A percentile compares a stretch with the other conserved stretches of the same genome.
These are phyloP conservation scores for Isochrysis galbana DNA, from an alignment of 78 protist genomes.

Conservation along the genomic window DNA sequence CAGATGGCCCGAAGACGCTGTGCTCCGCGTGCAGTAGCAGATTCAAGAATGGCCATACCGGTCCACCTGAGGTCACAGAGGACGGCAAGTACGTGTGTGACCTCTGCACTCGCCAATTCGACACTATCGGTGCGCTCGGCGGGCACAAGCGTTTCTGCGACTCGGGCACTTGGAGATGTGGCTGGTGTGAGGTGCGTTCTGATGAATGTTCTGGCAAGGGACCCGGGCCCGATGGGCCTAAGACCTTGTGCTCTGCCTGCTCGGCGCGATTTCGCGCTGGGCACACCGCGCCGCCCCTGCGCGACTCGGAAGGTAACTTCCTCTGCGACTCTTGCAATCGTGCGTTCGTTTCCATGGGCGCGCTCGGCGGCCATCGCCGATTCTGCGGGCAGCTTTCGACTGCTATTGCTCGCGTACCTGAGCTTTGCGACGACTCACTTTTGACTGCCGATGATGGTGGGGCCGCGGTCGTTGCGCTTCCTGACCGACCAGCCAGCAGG, in stretches of 20 bases:
- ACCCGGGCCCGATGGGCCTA: constrained; percentile 17
- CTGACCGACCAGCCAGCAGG: not conserved
- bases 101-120: not conserved
- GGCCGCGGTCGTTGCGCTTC: not conserved
- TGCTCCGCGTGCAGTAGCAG: not conserved
- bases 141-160: constrained; percentile 35
- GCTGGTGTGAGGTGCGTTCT: not conserved
- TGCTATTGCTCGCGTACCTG: not conserved
- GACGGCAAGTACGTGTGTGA: constrained; percentile 32
- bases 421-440: not conserved
- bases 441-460: not conserved
- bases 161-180: constrained; percentile 26
- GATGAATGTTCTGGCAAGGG: not conserved
- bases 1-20: not conserved
- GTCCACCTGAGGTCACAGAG: not conserved
- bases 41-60: not conserved
- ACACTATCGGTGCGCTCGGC: constrained; percentile 28
- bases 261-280: constrained; percentile 31
- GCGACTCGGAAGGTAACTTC: constrained; percentile 8
- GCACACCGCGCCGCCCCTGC: constrained; percentile 33
- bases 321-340: not conserved
- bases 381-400: constrained; percentile 11
- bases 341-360: not conserved
- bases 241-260: constrained; percentile 30
- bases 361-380: constrained; percentile 38